Conservation (phyloP, 371 early-diverging fungal species). For the Chytridium lagenaria region DNA sequence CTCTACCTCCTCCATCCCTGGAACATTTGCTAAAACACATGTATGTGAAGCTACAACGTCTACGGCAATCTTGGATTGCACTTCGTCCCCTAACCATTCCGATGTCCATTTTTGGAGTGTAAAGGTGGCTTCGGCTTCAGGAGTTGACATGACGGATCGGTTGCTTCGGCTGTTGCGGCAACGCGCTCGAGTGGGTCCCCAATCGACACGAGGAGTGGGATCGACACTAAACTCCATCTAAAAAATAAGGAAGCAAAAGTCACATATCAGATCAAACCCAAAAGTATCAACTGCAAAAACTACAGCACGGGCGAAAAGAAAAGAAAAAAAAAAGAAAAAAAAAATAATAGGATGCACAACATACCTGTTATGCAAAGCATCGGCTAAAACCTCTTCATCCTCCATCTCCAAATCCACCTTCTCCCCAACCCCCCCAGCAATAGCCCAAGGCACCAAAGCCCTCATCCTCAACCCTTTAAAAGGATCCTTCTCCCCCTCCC, state of each 20-base stretch:
- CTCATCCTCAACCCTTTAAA: conserved; percentile 5
- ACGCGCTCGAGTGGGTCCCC: not conserved
- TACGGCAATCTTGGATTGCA: not conserved
- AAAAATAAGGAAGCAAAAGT: not conserved
- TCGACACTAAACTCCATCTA: not conserved
- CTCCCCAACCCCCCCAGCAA: not conserved
- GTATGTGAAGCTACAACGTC: not conserved
- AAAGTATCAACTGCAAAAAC: too few relatives aligned
- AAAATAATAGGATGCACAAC: too few relatives aligned
- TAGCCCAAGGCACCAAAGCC: not conserved
- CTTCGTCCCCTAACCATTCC: not conserved
- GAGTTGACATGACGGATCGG: not conserved
- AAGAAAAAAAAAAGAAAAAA: too few relatives aligned
- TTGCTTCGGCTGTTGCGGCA: not conserved
- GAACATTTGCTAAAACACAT: conserved; percentile 5
- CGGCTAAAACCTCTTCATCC: conserved; percentile 5
- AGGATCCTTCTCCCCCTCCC: not conserved
- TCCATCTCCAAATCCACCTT: not conserved
- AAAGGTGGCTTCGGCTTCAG: not conserved
- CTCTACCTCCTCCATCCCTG: not conserved
- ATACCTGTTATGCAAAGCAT: conserved; percentile 10
- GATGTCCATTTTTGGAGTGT: not conserved
- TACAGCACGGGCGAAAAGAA: too few relatives aligned
- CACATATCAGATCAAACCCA: too few relatives aligned
- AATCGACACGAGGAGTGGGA: conserved; percentile 1